Conservation (phyloP, 495 filamentous ascomycete species). For the Antarctomyces pellizariae region DNA sequence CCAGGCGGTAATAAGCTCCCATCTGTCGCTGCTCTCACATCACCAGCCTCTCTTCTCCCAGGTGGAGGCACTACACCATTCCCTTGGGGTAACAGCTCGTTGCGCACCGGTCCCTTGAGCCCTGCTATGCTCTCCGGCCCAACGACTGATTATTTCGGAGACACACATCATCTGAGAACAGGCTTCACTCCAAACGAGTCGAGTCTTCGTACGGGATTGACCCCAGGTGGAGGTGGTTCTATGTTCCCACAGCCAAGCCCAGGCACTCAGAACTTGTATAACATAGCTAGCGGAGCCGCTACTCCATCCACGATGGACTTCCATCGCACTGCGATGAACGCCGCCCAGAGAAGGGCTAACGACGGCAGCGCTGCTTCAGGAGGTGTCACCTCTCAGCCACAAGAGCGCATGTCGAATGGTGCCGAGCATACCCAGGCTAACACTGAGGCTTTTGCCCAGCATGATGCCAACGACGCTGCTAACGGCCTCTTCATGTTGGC, state of each 20-base stretch:
- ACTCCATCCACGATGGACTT: conserved; percentile 87
- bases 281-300: conserved; percentile 55
- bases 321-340: conserved; percentile 73
- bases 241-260: conserved; percentile 93
- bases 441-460: conserved; percentile 47
- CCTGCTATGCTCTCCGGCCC: conserved; percentile 94
- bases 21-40: conserved; percentile 75
- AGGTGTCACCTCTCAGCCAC: conserved; percentile 22
- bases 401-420: conserved; percentile 21
- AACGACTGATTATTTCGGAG: conserved; percentile 42
- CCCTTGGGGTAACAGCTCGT: conserved; percentile 60
- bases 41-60: conserved; percentile 58
- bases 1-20: conserved; percentile 80
- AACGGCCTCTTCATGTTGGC: conserved; percentile 88
- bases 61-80: conserved; percentile 43
- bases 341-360: too few relatives aligned
- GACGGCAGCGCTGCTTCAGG: conserved; percentile 28
- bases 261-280: conserved; percentile 58
- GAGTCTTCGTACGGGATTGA: conserved; percentile 72
- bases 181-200: conserved; percentile 95
- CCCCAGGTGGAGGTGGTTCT: conserved; percentile 85
- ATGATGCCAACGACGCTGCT: conserved; percentile 82
- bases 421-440: conserved; percentile 20
- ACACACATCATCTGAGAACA: conserved; percentile 61
- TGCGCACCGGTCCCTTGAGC: conserved; percentile 81